Percentiles rank a stretch among this genome's conserved stretches.
phyloP scores from a whole-genome alignment of 2,329 filamentous ascomycete genomes.

The Achaetomium macrosporum region DNA sequence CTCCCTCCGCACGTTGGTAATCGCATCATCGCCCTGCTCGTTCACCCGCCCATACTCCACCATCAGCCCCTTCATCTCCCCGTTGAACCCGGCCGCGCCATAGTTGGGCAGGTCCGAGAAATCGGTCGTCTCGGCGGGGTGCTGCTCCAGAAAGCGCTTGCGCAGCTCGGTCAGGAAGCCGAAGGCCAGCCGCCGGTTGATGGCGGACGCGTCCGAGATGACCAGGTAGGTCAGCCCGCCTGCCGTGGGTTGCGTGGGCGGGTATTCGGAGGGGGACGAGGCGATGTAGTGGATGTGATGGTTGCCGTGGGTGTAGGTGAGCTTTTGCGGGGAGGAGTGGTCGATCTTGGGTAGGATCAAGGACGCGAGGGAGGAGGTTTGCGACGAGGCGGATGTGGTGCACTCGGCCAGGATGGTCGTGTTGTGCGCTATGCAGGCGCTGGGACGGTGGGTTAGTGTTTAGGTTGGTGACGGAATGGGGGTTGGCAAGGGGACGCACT shows the following conservation, averaged over 20 bases:
- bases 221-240: conserved; percentile 89
- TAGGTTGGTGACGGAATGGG: background rate
- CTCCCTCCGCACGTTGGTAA: conserved; percentile 76
- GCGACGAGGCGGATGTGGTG: conserved; percentile 75
- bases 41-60: conserved; percentile 72
- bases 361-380: conserved; percentile 81
- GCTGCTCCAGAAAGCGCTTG: conserved; percentile 72
- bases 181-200: conserved; percentile 77
- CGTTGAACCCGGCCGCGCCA: conserved; percentile 83
- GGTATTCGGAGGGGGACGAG: conserved; percentile 66
- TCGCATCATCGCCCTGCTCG: conserved; percentile 66
- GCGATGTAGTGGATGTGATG: conserved; percentile 96
- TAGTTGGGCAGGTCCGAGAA: conserved; percentile 79
- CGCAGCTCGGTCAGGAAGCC: conserved; percentile 89
- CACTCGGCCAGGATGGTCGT: conserved; percentile 91
- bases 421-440: conserved; percentile 90
- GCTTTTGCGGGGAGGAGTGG: conserved; percentile 73
- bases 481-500: conserved; percentile 41
- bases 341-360: conserved; percentile 93
- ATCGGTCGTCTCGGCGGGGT: conserved; percentile 57
- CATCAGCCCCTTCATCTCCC: conserved; percentile 69
- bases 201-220: conserved; percentile 71
- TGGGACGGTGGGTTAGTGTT: conserved; percentile 33
- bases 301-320: conserved; percentile 87
- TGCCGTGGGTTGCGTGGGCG: conserved; percentile 48